These are phyloP conservation scores for Cynara cardunculus DNA, from an alignment of 129 eudicot species.

Conservation along the genomic window DNA sequence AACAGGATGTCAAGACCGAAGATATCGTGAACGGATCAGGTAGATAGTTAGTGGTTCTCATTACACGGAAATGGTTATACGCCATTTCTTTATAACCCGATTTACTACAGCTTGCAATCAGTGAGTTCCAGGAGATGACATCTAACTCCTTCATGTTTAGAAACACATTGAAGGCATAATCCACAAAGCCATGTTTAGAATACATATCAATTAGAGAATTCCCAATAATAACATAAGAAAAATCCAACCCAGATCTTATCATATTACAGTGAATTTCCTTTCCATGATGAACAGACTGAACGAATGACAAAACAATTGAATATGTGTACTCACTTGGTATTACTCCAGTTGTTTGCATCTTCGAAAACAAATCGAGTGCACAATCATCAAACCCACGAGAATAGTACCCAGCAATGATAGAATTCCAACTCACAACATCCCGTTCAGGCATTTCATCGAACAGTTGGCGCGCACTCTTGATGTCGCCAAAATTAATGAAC, in stretches of 20 bases:
- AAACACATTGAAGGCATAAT: constrained; percentile 74
- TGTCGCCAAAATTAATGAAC: constrained; percentile 28
- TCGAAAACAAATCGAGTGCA: constrained; percentile 33
- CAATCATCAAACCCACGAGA: constrained; percentile 30
- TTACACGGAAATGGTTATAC: constrained; percentile 30
- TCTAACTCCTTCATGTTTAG: constrained; percentile 55
- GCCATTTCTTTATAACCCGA: constrained; percentile 44
- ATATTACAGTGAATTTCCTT: constrained; percentile 56
- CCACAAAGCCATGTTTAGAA: constrained; percentile 53
- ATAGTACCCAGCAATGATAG: constrained; percentile 53
- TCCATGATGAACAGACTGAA: constrained; percentile 28
- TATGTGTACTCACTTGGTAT: constrained; percentile 58
- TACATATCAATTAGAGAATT: constrained; percentile 78
- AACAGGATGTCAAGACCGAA: constrained; percentile 42
- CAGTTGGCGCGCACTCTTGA: constrained; percentile 46
- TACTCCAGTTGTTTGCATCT: constrained; percentile 44
- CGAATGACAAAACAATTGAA: constrained; percentile 45
- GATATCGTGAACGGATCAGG: constrained; percentile 62
- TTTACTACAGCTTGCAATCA: constrained; percentile 58
- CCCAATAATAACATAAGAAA: constrained; percentile 50
- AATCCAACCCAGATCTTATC: constrained; percentile 38
- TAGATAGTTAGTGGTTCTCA: constrained; percentile 38
- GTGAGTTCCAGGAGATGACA: constrained; percentile 75
- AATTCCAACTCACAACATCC: constrained; percentile 74
- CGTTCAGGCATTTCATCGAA: constrained; percentile 63